Conservation (phyloP, 2,329 filamentous ascomycete genomes). For the Pyrenochaeta sp. region DNA sequence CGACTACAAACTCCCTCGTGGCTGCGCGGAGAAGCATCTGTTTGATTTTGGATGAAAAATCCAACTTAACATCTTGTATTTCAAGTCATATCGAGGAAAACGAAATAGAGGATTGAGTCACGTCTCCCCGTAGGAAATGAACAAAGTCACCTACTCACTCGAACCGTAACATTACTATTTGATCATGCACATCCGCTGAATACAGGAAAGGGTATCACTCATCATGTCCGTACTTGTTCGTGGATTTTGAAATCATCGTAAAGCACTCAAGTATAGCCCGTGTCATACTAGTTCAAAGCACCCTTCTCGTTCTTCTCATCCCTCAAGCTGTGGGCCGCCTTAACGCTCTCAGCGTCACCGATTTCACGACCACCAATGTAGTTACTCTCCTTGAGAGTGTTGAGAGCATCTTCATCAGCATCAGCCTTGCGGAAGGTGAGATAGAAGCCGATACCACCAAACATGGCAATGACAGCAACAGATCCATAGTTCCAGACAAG, state of each 20-base stretch:
- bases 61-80: too few relatives aligned
- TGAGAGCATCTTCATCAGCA: slow-evolving; percentile 42
- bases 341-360: slow-evolving; percentile 28
- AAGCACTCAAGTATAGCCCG: background rate
- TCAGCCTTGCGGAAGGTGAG: slow-evolving; percentile 45
- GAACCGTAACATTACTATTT: too few relatives aligned
- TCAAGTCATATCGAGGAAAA: too few relatives aligned
- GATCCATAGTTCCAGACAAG: slow-evolving; percentile 45
- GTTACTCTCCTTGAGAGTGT: slow-evolving; percentile 37
- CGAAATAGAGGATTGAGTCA: too few relatives aligned
- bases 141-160: too few relatives aligned
- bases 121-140: too few relatives aligned
- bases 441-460: slow-evolving; percentile 44
- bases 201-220: background rate
- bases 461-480: slow-evolving; percentile 42
- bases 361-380: slow-evolving; percentile 28
- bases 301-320: slow-evolving; percentile 36
- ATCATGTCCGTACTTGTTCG: background rate
- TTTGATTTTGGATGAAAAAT: too few relatives aligned
- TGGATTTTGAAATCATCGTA: background rate
- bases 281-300: slow-evolving; percentile 7
- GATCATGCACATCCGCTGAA: background rate
- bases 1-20: too few relatives aligned
- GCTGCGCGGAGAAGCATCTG: too few relatives aligned
- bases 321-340: slow-evolving; percentile 17